A percentile compares a stretch with the other conserved stretches of the same genome.
Conservation (phyloP, 2,329 filamentous ascomycete species). For the Orbilia ellipsospora region DNA sequence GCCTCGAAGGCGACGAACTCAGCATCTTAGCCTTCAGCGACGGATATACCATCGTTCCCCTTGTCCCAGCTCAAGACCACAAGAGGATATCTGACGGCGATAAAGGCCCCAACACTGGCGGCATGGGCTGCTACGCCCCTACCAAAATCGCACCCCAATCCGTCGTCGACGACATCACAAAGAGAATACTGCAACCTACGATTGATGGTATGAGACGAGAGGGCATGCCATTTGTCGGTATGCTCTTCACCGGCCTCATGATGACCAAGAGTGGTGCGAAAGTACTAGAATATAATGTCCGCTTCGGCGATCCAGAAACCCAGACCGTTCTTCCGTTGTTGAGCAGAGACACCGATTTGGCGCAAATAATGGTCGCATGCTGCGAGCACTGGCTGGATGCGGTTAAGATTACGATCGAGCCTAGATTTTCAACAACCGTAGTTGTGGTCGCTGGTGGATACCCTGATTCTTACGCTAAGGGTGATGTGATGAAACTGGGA, state of each 20-base stretch:
- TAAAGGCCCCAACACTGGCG: conserved; percentile 90
- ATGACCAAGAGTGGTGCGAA: conserved; percentile 83
- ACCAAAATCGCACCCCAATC: conserved; percentile 80
- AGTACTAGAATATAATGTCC: conserved; percentile 90
- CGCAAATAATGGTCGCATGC: conserved; percentile 88
- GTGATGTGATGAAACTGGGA: conserved; percentile 71
- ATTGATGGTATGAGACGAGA: conserved; percentile 88
- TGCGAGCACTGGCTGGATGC: conserved; percentile 78
- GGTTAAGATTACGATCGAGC: conserved; percentile 74
- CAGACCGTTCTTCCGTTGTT: conserved; percentile 86
- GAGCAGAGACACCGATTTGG: conserved; percentile 81
- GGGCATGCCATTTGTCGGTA: conserved; percentile 76
- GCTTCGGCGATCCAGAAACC: conserved; percentile 91
- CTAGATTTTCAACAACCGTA: conserved; percentile 84
- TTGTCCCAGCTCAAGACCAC: conserved; percentile 95
- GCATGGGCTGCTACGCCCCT: conserved; percentile 98
- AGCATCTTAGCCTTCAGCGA: conserved; percentile 93
- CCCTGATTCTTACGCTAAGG: conserved; percentile 85
- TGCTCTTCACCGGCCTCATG: conserved; percentile 92
- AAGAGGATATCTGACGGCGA: conserved; percentile 94
- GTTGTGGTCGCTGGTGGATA: conserved; percentile 95
- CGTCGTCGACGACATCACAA: conserved; percentile 81
- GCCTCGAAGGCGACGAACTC: conserved; percentile 88
- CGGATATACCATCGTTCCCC: conserved; percentile 81
- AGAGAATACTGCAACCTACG: conserved; percentile 86